Evolutionary conservation across 768 basidiomycete species (phyloP).

Genomic region (Termitomyces sp.): DNA sequence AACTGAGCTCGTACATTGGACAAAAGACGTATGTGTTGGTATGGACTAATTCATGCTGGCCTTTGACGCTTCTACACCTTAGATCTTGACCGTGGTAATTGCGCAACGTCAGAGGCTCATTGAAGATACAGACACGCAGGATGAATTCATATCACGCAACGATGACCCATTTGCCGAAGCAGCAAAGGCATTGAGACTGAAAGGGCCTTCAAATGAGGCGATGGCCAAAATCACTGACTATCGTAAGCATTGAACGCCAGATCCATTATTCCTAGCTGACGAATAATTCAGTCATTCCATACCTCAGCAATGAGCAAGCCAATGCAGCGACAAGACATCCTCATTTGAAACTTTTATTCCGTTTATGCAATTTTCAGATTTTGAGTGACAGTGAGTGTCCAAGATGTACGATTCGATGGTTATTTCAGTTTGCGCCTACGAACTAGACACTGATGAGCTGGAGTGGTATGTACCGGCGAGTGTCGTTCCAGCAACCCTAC

Average conservation of each 20-base stretch:
- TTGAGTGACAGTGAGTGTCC: conserved; percentile 53
- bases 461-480: conserved; percentile 82
- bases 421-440: background rate
- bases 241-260: conserved; percentile 40
- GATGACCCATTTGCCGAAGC: conserved; percentile 13
- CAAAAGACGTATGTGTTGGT: conserved; percentile 58
- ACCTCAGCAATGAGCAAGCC: conserved; percentile 66
- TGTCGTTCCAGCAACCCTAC: conserved; percentile 62
- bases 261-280: background rate
- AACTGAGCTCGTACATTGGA: conserved; percentile 67
- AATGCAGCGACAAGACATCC: conserved; percentile 73
- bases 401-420: background rate
- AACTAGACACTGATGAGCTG: conserved; percentile 57
- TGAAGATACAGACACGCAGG: conserved; percentile 41
- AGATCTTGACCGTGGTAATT: conserved; percentile 63
- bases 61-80: background rate
- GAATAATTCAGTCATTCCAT: conserved; percentile 57
- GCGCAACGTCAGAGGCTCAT: conserved; percentile 53
- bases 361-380: conserved; percentile 66
- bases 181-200: conserved; percentile 16
- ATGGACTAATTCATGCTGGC: background rate
- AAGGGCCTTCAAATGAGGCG: conserved; percentile 63
- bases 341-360: conserved; percentile 80
- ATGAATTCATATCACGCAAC: conserved; percentile 27
- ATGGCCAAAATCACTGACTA: conserved; percentile 67